Evolutionary conservation across 106 monocot genomes (phyloP).

Genomic region (Allium sativum): DNA sequence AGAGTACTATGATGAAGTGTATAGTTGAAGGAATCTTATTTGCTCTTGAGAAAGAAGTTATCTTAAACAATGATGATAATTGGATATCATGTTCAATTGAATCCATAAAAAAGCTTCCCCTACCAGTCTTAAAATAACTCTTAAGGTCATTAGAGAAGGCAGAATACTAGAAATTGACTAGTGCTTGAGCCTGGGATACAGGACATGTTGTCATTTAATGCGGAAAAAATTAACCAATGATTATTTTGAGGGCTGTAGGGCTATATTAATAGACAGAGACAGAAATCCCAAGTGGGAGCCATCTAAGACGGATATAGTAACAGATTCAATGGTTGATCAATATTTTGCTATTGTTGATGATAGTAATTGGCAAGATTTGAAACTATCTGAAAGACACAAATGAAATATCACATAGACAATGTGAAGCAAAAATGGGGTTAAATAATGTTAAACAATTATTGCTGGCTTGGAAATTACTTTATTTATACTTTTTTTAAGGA

Average conservation of each 20-base stretch:
- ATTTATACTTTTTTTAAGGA: no score
- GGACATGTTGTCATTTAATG: constrained; percentile 63
- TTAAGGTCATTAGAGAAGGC: constrained; percentile 12
- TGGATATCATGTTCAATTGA: constrained; percentile 60
- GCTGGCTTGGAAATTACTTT: no score
- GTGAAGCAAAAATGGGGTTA: no score
- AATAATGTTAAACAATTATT: no score
- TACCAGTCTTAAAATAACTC: constrained; percentile 77
- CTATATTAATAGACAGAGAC: no score
- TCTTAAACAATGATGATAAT: constrained; percentile 22
- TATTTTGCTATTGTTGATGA: constrained; percentile 61
- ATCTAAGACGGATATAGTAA: constrained; percentile 47
- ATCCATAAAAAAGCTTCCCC: constrained; percentile 91
- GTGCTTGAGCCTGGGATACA: constrained; percentile 62
- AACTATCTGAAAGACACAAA: constrained; percentile 28
- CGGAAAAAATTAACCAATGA: constrained; percentile 72
- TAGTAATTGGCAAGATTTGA: constrained; percentile 58
- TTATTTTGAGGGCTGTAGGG: constrained; percentile 87
- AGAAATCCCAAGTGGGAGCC: constrained; percentile 99
- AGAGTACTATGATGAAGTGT: no score
- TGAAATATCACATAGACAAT: no score
- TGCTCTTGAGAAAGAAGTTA: constrained; percentile 66
- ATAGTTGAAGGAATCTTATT: constrained; percentile 69
- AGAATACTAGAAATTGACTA: background rate
- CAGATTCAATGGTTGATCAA: constrained; percentile 37